Base-by-base conservation (phyloP, 148 eudicot genomes). In the Heliosperma pusillum region DNA sequence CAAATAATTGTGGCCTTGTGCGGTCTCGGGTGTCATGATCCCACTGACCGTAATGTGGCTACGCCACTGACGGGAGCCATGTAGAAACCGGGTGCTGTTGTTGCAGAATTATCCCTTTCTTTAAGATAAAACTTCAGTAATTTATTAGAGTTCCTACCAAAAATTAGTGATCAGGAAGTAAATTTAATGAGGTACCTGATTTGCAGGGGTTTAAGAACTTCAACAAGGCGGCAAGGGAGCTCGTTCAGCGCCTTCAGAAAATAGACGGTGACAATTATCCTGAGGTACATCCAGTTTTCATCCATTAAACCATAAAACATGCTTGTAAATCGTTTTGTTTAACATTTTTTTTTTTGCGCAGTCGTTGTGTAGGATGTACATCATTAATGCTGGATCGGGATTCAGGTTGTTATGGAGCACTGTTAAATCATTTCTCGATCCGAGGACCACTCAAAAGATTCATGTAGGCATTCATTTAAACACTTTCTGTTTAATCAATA, bases 311-410 rank as follows among this genome's bases (percentile, higher is more conserved):
- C 16, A 15, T n/a, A 3, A n/a, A 16, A 2, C 24, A 50, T 50
- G 2, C 5, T 36, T 36, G 0, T 36, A n/a, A 55, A 19, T 55
- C 59, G 21, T 7, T 17, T 3, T 24, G n/a, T 42, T 66, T 7
- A n/a, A n/a, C 6, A 58, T 67, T 73, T 27, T 24, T 47, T 47
- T 42, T 25, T 78, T 71, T 59, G 57, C 52, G 66, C 77, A 94
- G 98, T 89, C 91, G 22, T 80, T 94, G 52, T 88, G 86, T 74
- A 87, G 91, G 67, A 94, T 94, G 96, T 91, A 81, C 89, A 94
- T 91, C 58, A 91, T 94, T 86, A 94, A 94, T 70, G 98, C 98
- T 24, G 98, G 98, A 47, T 88, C 93, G n/a, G 97, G 97, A 56
- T 93, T 94, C 73, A 88, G 97, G 86, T 89, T 94, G 47, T 75